Percentiles rank a stretch among this genome's conserved stretches.
Evolutionary conservation across 495 filamentous ascomycete genomes (phyloP).

Genomic region (Pseudotulostoma volvatum): DNA sequence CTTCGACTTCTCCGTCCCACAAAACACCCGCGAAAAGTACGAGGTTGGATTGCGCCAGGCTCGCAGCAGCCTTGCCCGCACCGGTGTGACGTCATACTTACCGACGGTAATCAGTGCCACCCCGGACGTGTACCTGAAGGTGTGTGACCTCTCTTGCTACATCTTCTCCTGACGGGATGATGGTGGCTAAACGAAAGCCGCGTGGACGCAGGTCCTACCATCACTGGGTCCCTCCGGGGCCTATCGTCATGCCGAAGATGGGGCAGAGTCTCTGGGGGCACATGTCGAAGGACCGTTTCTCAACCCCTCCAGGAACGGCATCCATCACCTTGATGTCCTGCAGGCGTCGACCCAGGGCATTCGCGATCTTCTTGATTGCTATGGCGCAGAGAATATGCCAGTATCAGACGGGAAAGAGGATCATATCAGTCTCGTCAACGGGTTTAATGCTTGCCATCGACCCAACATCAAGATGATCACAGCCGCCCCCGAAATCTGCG

Average conservation of each 20-base stretch:
- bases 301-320: slow-evolving; percentile 50
- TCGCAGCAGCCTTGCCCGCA: slow-evolving; percentile 50
- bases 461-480: slow-evolving; percentile 55
- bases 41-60: slow-evolving; percentile 46
- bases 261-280: slow-evolving; percentile 67
- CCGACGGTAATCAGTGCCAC: slow-evolving; percentile 56
- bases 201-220: slow-evolving; percentile 39
- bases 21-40: slow-evolving; percentile 45
- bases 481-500: slow-evolving; percentile 57
- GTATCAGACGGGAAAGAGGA: neutral
- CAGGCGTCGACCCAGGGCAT: slow-evolving; percentile 30
- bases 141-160: slow-evolving; percentile 5
- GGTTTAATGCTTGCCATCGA: slow-evolving; percentile 2
- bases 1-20: slow-evolving; percentile 68
- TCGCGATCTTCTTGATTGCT: slow-evolving; percentile 45
- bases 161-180: neutral
- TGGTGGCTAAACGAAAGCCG: neutral
- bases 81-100: slow-evolving; percentile 71
- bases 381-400: slow-evolving; percentile 46
- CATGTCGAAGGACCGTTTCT: slow-evolving; percentile 80
- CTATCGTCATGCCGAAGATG: slow-evolving; percentile 32
- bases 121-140: slow-evolving; percentile 50
- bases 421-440: slow-evolving; percentile 4
- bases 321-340: slow-evolving; percentile 52
- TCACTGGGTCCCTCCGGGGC: slow-evolving; percentile 55